A percentile compares a stretch with the other conserved stretches of the same genome.
Evolutionary conservation across 345 rosid species (phyloP).

Genomic region (Lagerstroemia speciosa): DNA sequence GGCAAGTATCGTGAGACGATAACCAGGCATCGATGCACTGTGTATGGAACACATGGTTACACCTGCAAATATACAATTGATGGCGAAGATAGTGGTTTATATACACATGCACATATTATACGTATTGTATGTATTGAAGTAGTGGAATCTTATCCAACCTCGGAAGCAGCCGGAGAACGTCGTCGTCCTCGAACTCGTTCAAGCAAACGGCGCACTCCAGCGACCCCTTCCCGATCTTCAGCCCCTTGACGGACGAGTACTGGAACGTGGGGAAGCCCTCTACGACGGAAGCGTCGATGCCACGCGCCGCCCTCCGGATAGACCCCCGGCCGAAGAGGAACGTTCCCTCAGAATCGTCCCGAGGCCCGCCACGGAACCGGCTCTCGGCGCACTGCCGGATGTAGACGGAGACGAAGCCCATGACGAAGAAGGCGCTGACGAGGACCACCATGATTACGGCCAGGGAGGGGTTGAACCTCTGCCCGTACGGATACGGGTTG

Average conservation of each 20-base stretch:
- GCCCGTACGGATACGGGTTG: background rate
- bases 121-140: background rate
- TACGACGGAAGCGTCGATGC: slow-evolving; percentile 48
- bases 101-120: too few relatives aligned
- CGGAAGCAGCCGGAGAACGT: slow-evolving; percentile 76
- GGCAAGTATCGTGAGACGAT: slow-evolving; percentile 54
- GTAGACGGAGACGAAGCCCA: slow-evolving; percentile 63
- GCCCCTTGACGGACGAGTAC: slow-evolving; percentile 58
- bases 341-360: slow-evolving; percentile 8
- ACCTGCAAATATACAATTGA: slow-evolving; percentile 15
- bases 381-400: slow-evolving; percentile 36
- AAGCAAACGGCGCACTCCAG: slow-evolving; percentile 86
- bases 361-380: slow-evolving; percentile 1
- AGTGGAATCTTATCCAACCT: slow-evolving; percentile 4
- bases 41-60: slow-evolving; percentile 74
- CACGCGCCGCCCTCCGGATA: slow-evolving; percentile 24
- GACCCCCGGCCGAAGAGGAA: slow-evolving; percentile 21
- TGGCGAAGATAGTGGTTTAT: too few relatives aligned
- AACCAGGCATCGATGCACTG: slow-evolving; percentile 81
- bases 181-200: slow-evolving; percentile 69
- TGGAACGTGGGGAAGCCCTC: slow-evolving; percentile 60
- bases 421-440: slow-evolving; percentile 40
- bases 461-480: slow-evolving; percentile 32
- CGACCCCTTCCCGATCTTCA: slow-evolving; percentile 43
- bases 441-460: slow-evolving; percentile 45